Evolutionary conservation across 768 basidiomycete genomes (phyloP).

Genomic region (Suillus ampliporus): DNA sequence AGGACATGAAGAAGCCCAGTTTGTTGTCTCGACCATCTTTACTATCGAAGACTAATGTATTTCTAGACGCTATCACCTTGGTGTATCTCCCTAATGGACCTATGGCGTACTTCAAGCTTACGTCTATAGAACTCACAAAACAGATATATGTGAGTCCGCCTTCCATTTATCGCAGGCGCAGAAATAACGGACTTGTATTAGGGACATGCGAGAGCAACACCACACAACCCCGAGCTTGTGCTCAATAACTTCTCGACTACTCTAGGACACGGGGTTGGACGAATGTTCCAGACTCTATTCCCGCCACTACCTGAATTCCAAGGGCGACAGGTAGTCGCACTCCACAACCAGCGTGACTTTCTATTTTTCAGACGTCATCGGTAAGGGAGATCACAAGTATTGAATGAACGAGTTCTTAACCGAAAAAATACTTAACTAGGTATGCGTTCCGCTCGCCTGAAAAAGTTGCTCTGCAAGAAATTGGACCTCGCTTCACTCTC

Average conservation of each 20-base stretch:
- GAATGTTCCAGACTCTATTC: slow-evolving; percentile 96
- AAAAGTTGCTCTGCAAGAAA: slow-evolving; percentile 93
- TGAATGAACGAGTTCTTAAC: slow-evolving; percentile 15
- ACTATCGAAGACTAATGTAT: slow-evolving; percentile 14
- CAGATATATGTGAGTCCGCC: slow-evolving; percentile 74
- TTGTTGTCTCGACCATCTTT: slow-evolving; percentile 38
- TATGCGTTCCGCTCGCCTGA: slow-evolving; percentile 93
- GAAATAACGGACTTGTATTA: slow-evolving; percentile 35
- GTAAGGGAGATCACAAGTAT: slow-evolving; percentile 45
- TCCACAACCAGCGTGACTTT: slow-evolving; percentile 98
- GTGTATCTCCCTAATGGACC: slow-evolving; percentile 92
- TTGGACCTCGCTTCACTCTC: slow-evolving; percentile 95
- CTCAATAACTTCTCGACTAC: slow-evolving; percentile 94
- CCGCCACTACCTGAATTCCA: slow-evolving; percentile 95
- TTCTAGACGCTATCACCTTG: slow-evolving; percentile 88
- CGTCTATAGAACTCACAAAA: slow-evolving; percentile 84
- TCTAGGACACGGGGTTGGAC: slow-evolving; percentile 90
- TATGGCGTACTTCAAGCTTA: slow-evolving; percentile 93
- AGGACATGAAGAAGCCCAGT: slow-evolving; percentile 95
- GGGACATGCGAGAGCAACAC: slow-evolving; percentile 92
- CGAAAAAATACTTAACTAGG: slow-evolving; percentile 42
- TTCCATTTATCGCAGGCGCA: not conserved
- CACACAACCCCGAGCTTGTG: slow-evolving; percentile 94
- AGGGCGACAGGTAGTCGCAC: slow-evolving; percentile 94
- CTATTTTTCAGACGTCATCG: slow-evolving; percentile 96